Base-by-base conservation (phyloP, 371 early-diverging fungal species). In the Saksenaea vasiformis region DNA sequence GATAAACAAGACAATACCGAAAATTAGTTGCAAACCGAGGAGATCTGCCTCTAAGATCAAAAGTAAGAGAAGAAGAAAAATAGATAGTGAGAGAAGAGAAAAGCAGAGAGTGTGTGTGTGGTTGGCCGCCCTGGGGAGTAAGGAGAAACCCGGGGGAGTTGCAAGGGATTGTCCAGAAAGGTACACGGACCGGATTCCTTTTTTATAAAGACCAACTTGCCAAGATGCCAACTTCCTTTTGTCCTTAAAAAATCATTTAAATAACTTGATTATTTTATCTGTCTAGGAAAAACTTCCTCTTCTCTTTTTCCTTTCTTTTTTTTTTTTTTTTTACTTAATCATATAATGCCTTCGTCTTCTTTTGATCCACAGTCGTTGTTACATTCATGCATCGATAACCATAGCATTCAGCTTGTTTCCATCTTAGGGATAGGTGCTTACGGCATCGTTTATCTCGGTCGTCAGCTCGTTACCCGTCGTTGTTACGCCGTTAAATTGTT, bases 391-490 rank as follows among this genome's bases (percentile, higher is more conserved):
- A 61, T 61, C 36, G 61, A 61, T 24, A 34, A 54, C 27, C 34
- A 54, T 9, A 31, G 53, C 17, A 61, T 61, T 34, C 31, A 53
- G 13, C 54, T 61, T 19, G 28, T 28, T 34, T 61, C 61, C 1
- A 51, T 61, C 61, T 27, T 61, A 11, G 61, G 61, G 5, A 54
- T 61, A 17, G 61, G 61, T 26, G 61, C 61, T 19, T 61, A 61
- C 53, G 61, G 61, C 26, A 53, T 61, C 10, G 61, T 61, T 13
- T 61, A 61, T 35, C 61, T 61, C 15, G 61, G 54, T 31, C 54
- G 54, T 35, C 54, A 53, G 4, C 31, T 31, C 10, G 53, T 14
- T 7, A 36, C 53, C 34, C 47, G 53, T 28, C 51, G 54, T 8
- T 28, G n/a, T 8, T 44, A 36, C 36, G 61, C 61, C 22, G 54